Evolutionary conservation across 192 early-diverging fungal species (phyloP).

Genomic region (Cetraspora pellucida): DNA sequence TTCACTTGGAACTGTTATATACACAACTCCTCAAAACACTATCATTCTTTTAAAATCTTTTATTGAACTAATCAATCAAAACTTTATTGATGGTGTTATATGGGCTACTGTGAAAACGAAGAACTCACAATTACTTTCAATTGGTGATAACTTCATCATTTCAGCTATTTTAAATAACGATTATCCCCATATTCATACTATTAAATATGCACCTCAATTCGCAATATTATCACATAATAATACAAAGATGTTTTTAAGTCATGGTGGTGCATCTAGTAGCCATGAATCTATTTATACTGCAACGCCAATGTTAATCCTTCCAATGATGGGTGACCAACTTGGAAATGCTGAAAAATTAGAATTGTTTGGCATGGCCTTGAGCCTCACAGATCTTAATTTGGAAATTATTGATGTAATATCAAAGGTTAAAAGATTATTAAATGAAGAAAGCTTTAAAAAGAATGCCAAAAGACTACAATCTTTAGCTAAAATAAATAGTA

Average conservation of each 20-base stretch:
- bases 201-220: slow-evolving; percentile 38
- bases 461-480: slow-evolving; percentile 21
- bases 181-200: slow-evolving; percentile 23
- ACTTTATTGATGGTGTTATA: slow-evolving; percentile 39
- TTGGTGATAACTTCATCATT: neutral
- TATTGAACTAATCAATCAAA: slow-evolving; percentile 32
- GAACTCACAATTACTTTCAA: neutral
- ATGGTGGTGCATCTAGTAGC: slow-evolving; percentile 37
- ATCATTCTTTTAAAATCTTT: slow-evolving; percentile 34
- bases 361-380: neutral
- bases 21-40: slow-evolving; percentile 6
- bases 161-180: neutral
- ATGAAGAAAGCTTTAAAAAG: neutral
- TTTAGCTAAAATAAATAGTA: slow-evolving; percentile 29
- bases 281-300: slow-evolving; percentile 41
- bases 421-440: slow-evolving; percentile 4
- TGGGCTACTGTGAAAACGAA: slow-evolving; percentile 31
- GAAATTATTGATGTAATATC: neutral
- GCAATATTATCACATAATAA: slow-evolving; percentile 38
- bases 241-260: slow-evolving; percentile 37
- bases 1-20: slow-evolving; percentile 39
- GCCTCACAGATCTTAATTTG: neutral
- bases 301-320: slow-evolving; percentile 35
- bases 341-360: slow-evolving; percentile 10
- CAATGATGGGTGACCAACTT: slow-evolving; percentile 21